Base-by-base conservation (phyloP, 768 basidiomycete genomes). In the Coprinellus micaceus region DNA sequence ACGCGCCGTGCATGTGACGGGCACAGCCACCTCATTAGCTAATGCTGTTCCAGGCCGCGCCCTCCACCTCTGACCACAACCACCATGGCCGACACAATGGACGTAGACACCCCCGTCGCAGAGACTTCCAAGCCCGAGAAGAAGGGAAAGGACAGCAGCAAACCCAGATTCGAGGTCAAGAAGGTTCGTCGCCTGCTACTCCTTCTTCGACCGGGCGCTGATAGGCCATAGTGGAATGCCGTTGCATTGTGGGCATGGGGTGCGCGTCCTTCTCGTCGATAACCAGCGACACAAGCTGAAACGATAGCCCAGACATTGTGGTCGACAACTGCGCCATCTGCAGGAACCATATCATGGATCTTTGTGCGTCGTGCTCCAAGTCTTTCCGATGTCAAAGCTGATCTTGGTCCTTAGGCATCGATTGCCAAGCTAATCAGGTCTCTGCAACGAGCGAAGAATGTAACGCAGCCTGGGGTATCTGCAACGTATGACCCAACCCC, bases 291-390 rank as follows among this genome's bases (percentile, higher is more conserved):
- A n/a, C n/a, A n/a, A n/a, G n/a, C n/a, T n/a, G n/a, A n/a, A n/a
- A n/a, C n/a, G n/a, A n/a, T n/a, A n/a, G 51, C 30, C 44, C 60
- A 96, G 95, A 98, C 70, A 98, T 98, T 67, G 94, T 97, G 58
- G 96, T 98, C 56, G 96, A 98, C 74, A 99, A 98, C 75, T 98
- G 97, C 66, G 97, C 97, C 50, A 99, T 99, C 77, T 99, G 97
- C 81, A 86, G 94, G 72, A 98, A 98, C 71, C 96, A 99, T 69
- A 98, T 99, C 77, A 99, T 99, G 97, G 97, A 99, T 72, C 88
- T 98, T 44, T 99, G 97, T 98, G 64, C 65, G 90, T 75, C n/a
- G 6, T 11, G 3, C 28, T 41, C n/a, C 36, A 26, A 36, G 17
- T 33, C 12, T 33, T 17, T 5, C 29, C 33, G 26, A 49, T 63